A percentile compares a stretch with the other conserved stretches of the same genome.
phyloP scores from a whole-genome alignment of 164 flowering plant genomes.

The Piper betle region DNA sequence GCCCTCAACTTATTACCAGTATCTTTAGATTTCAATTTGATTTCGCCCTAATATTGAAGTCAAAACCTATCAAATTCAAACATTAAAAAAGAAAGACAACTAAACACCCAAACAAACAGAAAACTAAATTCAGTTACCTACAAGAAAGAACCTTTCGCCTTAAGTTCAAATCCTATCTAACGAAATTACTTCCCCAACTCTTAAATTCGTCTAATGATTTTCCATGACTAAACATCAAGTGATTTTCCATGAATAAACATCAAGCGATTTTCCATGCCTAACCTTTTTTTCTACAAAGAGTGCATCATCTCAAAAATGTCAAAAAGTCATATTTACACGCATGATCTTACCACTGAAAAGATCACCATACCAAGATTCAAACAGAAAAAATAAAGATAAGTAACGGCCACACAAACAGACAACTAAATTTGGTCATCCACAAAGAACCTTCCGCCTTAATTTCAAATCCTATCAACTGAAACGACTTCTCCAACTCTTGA shows the following conservation, averaged over 20 bases:
- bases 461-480: not conserved
- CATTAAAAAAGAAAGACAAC: not conserved
- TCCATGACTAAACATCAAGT: not conserved
- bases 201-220: not conserved
- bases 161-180: not conserved
- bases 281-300: too few relatives aligned
- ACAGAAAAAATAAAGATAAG: not conserved
- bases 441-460: not conserved
- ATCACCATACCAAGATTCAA: not conserved
- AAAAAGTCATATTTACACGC: not conserved
- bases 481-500: not conserved
- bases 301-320: not conserved
- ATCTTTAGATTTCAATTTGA: not conserved
- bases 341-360: not conserved
- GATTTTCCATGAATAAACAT: not conserved
- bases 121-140: not conserved
- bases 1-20: not conserved
- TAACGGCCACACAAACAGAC: not conserved
- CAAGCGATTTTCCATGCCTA: not conserved
- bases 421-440: not conserved
- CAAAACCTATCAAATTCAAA: not conserved
- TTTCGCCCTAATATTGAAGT: not conserved
- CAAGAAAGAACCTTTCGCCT: not conserved
- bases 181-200: not conserved
- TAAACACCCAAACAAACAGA: not conserved